These are phyloP conservation scores for Colletotrichum somersetense DNA, from an alignment of 2,329 filamentous ascomycete genomes.

Conservation along the genomic window DNA sequence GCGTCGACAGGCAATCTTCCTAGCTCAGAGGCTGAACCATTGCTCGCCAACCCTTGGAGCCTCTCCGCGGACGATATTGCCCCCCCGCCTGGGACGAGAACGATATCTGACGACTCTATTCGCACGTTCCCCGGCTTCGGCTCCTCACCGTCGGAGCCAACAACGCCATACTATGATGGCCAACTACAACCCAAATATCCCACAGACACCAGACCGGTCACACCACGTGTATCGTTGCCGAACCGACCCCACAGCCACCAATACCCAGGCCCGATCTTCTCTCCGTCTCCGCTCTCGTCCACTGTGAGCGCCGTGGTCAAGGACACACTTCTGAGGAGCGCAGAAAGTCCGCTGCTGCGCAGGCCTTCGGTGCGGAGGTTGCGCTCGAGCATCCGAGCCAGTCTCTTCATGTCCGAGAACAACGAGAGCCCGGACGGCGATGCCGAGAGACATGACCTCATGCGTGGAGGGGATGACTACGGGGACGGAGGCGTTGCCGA, in stretches of 20 bases:
- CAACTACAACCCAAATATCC: constrained; percentile 44
- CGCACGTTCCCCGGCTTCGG: constrained; percentile 45
- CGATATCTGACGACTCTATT: constrained; percentile 54
- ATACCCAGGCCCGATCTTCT: constrained; percentile 65
- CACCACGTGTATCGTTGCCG: constrained; percentile 39
- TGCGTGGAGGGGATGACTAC: constrained; percentile 2
- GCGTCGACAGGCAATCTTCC: constrained; percentile 50
- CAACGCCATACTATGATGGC: constrained; percentile 51
- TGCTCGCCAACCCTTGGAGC: constrained; percentile 60
- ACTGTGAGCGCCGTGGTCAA: constrained; percentile 70
- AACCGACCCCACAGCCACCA: constrained; percentile 53
- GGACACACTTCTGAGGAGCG: constrained; percentile 64
- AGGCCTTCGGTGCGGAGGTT: constrained; percentile 61
- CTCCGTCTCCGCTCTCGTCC: constrained; percentile 70
- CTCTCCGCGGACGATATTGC: constrained; percentile 50
- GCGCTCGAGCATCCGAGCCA: constrained; percentile 65
- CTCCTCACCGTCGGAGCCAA: constrained; percentile 48
- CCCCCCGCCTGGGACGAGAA: constrained; percentile 54
- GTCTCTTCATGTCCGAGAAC: constrained; percentile 65
- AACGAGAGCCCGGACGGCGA: constrained; percentile 49
- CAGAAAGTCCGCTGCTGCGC: constrained; percentile 55
- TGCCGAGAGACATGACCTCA: constrained; percentile 33
- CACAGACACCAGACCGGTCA: constrained; percentile 39
- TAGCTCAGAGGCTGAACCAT: constrained; percentile 53
- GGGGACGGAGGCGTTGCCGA: constrained; percentile 20